Base-by-base conservation (phyloP, 306 rosid species). In the Cucumis cinereus region DNA sequence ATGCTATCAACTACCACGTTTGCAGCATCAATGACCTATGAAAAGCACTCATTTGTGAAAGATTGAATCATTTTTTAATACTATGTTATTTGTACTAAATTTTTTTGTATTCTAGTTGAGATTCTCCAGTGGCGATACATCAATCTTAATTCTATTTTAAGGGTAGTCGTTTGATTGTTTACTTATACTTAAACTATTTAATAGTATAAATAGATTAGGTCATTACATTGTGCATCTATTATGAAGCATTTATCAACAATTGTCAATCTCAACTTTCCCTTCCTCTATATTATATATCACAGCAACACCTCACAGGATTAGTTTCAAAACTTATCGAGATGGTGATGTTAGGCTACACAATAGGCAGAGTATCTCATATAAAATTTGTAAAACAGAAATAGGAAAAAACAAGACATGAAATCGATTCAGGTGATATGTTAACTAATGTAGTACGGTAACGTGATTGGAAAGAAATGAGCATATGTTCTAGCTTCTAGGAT, bases 11-110 rank as follows among this genome's bases (percentile, higher is more conserved):
- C 77, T 79, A 94, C 96, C 60, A 89, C 95, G 81, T 86, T 80
- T 62, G 98, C 96, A 58, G 96, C 96, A 77, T 78, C 84, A 82
- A 94, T 88, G 67, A 94, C 91, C 98, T 94, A 86, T 86, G 19
- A 79, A 60, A 79, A 38, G 10, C 38, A 77, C 38, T 54, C 64
- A 15, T 43, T 57, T n/a, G 60, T 13, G 4, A 28, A 50, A 28
- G 30, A 45, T 30, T 8, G 8, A 7, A 17, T 6, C 40, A 6
- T 60, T 24, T 59, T 28, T 58, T 24, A 59, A 59, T 28, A 58
- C 2, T 23, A 61, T 28, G 12, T 61, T 61, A 30, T 61, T 61
- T 61, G 43, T 28, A 61, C 20, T 2, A 30, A 30, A 16, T 14
- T 61, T 6, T 28, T 60, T 28, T 28, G 43, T 30, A 30, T 7